Evolutionary conservation across 2,329 filamentous ascomycete genomes (phyloP).

Genomic region (Paraphaeosphaeria sporulosa): DNA sequence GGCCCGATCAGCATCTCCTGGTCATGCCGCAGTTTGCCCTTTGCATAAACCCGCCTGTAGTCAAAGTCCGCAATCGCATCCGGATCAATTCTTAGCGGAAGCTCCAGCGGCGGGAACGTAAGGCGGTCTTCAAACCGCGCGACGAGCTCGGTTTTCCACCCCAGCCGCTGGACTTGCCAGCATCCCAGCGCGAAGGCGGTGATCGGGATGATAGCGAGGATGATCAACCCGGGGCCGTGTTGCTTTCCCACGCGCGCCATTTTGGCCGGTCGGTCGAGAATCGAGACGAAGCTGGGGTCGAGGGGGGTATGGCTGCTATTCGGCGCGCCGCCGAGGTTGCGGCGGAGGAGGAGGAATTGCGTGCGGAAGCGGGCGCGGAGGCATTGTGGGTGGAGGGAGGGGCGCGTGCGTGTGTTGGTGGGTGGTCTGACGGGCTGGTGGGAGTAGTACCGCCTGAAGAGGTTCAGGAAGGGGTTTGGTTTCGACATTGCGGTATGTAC

Average conservation of each 20-base stretch:
- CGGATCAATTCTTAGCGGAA: constrained; percentile 84
- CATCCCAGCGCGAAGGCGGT: constrained; percentile 90
- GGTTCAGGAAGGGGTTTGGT: constrained; percentile 43
- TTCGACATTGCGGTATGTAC: constrained; percentile 37
- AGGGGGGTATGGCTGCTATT: constrained; percentile 60
- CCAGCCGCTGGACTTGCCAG: constrained; percentile 93
- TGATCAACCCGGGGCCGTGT: constrained; percentile 81
- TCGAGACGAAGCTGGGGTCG: constrained; percentile 80
- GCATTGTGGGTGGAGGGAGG: constrained; percentile 42
- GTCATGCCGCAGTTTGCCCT: constrained; percentile 80
- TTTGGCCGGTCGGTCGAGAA: constrained; percentile 84
- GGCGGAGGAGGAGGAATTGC: constrained; percentile 29
- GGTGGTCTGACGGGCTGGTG: constrained; percentile 18
- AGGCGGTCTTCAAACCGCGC: constrained; percentile 92
- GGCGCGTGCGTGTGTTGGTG: constrained; percentile 17
- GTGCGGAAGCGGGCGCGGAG: constrained; percentile 35
- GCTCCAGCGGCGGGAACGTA: constrained; percentile 81
- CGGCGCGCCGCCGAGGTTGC: constrained; percentile 47
- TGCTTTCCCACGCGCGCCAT: constrained; percentile 77
- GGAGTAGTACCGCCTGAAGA: constrained; percentile 40
- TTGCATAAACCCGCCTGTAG: constrained; percentile 81
- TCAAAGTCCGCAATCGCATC: constrained; percentile 88
- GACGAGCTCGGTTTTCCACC: constrained; percentile 93
- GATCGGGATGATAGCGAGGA: constrained; percentile 86
- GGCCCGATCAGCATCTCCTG: constrained; percentile 97